phyloP scores from a whole-genome alignment of 306 rosid species.

The Lagenaria siceraria region DNA sequence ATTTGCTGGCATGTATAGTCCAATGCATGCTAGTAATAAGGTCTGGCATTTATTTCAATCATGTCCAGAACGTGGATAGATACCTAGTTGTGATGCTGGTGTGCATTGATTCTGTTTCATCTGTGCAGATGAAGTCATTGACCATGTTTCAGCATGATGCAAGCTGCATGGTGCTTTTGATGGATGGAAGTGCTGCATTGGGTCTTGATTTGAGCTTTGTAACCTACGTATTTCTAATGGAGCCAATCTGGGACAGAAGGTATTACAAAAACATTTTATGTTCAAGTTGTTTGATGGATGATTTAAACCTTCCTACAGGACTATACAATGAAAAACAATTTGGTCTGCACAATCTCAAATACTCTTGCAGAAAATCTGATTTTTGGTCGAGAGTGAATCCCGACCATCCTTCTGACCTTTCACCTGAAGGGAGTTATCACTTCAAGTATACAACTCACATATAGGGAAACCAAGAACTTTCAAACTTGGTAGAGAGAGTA shows the following conservation, averaged over 20 bases:
- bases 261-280: constrained; percentile 16
- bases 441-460: background rate
- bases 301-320: background rate
- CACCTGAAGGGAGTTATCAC: background rate
- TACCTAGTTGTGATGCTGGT: background rate
- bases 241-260: constrained; percentile 99
- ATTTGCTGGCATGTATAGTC: constrained; percentile 86
- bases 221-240: constrained; percentile 81
- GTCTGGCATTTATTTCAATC: constrained; percentile 14
- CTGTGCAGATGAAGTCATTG: constrained; percentile 75
- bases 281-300: constrained; percentile 4
- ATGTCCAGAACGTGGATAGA: background rate
- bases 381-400: background rate
- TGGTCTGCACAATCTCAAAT: background rate
- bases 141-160: constrained; percentile 68
- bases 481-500: background rate
- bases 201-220: constrained; percentile 98
- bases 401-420: background rate
- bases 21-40: constrained; percentile 83
- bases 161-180: constrained; percentile 75
- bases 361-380: background rate
- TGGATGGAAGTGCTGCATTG: constrained; percentile 99
- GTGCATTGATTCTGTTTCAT: constrained; percentile 15
- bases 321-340: background rate
- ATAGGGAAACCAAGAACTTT: background rate